Evolutionary conservation across 164 flowering plant species (phyloP).

Genomic region (Houttuynia cordata): DNA sequence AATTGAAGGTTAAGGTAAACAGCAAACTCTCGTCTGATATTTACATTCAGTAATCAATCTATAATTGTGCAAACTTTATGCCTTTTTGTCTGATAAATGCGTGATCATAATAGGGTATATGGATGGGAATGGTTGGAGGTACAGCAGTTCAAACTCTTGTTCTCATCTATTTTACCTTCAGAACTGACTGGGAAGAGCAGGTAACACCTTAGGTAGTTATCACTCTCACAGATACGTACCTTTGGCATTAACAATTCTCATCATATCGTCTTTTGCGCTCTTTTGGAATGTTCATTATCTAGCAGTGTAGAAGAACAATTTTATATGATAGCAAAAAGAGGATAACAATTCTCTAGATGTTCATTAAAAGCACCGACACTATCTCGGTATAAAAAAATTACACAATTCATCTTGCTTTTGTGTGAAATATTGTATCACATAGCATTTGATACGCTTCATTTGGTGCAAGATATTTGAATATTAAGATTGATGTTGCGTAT

Average conservation of each 20-base stretch:
- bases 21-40: not conserved
- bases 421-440: no score
- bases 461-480: not conserved
- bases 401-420: no score
- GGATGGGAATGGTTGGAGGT: conserved; percentile 39
- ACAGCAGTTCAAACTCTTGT: conserved; percentile 23
- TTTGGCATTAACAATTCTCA: not conserved
- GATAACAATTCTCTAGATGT: no score
- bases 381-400: no score
- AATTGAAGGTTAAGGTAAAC: conserved; percentile 26
- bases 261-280: not conserved
- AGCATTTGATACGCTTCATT: not conserved
- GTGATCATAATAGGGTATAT: conserved; percentile 21
- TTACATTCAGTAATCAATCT: not conserved
- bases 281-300: no score
- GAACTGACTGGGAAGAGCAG: conserved; percentile 39
- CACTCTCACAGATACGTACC: no score
- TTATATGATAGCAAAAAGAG: no score
- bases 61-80: not conserved
- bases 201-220: conserved; percentile 6
- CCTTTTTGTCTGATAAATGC: not conserved
- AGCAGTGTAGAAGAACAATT: no score
- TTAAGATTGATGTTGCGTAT: not conserved
- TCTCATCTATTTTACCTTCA: conserved; percentile 19
- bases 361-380: no score